Base-by-base conservation (phyloP, 192 early-diverging fungal species). In the Linderina pennispora region DNA sequence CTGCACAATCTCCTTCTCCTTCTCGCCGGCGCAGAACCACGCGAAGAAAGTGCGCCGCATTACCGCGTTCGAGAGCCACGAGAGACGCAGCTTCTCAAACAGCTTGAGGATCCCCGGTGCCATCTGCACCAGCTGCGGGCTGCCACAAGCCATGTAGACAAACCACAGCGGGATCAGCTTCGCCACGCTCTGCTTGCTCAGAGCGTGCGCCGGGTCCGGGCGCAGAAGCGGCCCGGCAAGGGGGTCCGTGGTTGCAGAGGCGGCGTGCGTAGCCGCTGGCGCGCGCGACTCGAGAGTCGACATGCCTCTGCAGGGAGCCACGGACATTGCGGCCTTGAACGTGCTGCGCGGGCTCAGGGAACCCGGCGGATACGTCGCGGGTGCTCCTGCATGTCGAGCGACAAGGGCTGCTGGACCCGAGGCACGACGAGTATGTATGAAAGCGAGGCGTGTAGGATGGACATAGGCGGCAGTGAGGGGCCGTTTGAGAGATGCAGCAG, bases 21-120 rank as follows among this genome's bases (percentile, higher is more conserved):
- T 78, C 62, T 98, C 92, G 37, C 94, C 94, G 17, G 87, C 89
- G 70, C 52, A 69, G 51, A 72, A 76, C 62, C 93, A 91, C 34
- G 79, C 77, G 77, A 92, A 97, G 63, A 97, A 91, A 4, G 92
- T 95, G 15, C 77, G 76, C 63, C 84, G 86, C 48, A 94, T 74
- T 17, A 89, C 55, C 36, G 72, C 78, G 61, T 88, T 83, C 36
- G 81, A 77, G 1, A 61, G 52, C 68, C 68, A 72, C 8, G 52
- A 41, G 40, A 72, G 40, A 16, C 58, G 48, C 57, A 60, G 36
- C 25, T 42, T 44, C 53, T 58, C 56, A 36, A 61, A 44, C 31
- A 36, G 23, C 42, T 45, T 39, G 20, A 72, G 53, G 8, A 72
- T 25, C 8, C 32, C 24, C 5, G 68, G 68, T 16, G 68, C 68